Evolutionary conservation across 1,139 yeast species (phyloP).

Genomic region (Geotrichum histeridarum): DNA sequence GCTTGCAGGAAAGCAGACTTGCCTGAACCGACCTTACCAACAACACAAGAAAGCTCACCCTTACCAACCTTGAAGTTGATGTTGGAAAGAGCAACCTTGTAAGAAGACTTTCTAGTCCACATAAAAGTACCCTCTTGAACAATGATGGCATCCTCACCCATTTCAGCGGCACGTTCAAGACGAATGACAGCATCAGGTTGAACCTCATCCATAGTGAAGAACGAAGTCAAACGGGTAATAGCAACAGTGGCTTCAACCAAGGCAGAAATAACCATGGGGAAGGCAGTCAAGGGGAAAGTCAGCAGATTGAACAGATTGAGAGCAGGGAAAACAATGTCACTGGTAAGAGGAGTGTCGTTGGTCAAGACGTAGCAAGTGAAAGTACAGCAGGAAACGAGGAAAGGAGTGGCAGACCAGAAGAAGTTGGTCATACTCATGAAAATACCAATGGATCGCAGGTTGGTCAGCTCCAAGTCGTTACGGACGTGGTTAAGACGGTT

Average conservation of each 20-base stretch:
- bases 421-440: slow-evolving; percentile 46
- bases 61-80: slow-evolving; percentile 51
- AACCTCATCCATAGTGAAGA: slow-evolving; percentile 50
- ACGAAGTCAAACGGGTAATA: slow-evolving; percentile 49
- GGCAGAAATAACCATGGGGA: slow-evolving; percentile 42
- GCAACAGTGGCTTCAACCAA: slow-evolving; percentile 61
- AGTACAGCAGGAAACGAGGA: slow-evolving; percentile 58
- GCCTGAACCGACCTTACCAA: slow-evolving; percentile 84
- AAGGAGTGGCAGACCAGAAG: slow-evolving; percentile 63
- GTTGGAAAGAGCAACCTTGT: slow-evolving; percentile 48
- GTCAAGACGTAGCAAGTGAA: slow-evolving; percentile 49
- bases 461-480: slow-evolving; percentile 75
- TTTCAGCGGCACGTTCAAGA: slow-evolving; percentile 22
- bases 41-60: slow-evolving; percentile 63
- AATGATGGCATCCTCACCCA: slow-evolving; percentile 41
- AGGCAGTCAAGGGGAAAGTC: slow-evolving; percentile 52
- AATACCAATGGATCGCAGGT: slow-evolving; percentile 49
- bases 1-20: slow-evolving; percentile 64
- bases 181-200: slow-evolving; percentile 42
- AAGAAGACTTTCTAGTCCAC: slow-evolving; percentile 41
- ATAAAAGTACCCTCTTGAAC: slow-evolving; percentile 45
- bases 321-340: slow-evolving; percentile 72
- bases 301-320: slow-evolving; percentile 56
- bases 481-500: slow-evolving; percentile 55
- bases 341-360: slow-evolving; percentile 47